Conservation (phyloP, 257 asterid species). For the Solanum lignicaule region DNA sequence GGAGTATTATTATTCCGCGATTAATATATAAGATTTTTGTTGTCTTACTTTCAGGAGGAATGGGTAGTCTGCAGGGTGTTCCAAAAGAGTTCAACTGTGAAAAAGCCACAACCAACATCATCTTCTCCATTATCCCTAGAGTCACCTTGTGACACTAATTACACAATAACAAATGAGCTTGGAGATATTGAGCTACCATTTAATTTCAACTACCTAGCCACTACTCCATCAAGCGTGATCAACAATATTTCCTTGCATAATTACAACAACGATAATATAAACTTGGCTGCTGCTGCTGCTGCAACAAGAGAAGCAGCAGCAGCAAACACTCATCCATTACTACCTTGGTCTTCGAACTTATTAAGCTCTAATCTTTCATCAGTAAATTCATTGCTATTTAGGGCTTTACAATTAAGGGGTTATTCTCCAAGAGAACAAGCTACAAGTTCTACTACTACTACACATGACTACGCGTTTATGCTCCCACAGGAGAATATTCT, state of each 20-base stretch:
- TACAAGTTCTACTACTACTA: background rate
- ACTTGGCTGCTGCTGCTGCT: background rate
- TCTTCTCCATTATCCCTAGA: slow-evolving; percentile 52
- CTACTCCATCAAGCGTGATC: slow-evolving; percentile 6
- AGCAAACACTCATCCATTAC: slow-evolving; percentile 24
- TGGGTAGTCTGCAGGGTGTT: slow-evolving; percentile 86
- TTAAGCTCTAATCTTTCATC: slow-evolving; percentile 28
- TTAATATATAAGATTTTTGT: background rate
- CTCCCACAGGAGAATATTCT: slow-evolving; percentile 10
- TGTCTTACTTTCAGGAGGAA: slow-evolving; percentile 46
- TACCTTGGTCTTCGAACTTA: slow-evolving; percentile 44
- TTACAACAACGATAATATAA: slow-evolving; percentile 6
- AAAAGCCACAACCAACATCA: slow-evolving; percentile 41
- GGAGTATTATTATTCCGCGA: background rate
- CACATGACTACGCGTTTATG: slow-evolving; percentile 13
- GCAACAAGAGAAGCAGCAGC: slow-evolving; percentile 4
- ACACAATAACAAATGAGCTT: slow-evolving; percentile 23
- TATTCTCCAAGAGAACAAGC: background rate
- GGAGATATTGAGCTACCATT: slow-evolving; percentile 49
- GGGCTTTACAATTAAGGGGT: slow-evolving; percentile 59
- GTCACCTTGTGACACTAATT: slow-evolving; percentile 35
- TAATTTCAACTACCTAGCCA: slow-evolving; percentile 12
- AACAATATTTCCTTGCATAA: slow-evolving; percentile 18
- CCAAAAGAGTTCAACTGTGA: slow-evolving; percentile 49
- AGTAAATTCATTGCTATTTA: slow-evolving; percentile 19